Base-by-base conservation (phyloP, 2,329 filamentous ascomycete species). In the Macrophomina phaseolina region DNA sequence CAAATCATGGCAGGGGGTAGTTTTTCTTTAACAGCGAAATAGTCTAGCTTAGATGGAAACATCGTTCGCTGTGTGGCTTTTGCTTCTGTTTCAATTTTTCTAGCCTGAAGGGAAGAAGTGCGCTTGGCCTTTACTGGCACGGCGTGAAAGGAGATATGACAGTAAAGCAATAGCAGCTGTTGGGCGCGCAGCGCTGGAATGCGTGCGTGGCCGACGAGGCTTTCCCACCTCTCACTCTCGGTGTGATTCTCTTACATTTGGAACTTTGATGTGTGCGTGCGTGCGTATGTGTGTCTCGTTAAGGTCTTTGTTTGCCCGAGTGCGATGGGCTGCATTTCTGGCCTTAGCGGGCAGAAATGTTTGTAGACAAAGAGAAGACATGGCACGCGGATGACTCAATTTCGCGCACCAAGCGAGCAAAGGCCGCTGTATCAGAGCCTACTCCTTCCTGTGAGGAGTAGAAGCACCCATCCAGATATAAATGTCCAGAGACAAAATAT, bases 41-140 rank as follows among this genome's bases (percentile, higher is more conserved):
- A 60, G 56, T 48, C 34, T 62, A 62, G 45, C 58, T 62, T 49
- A 49, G 45, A 38, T 62, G 58, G 58, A 28, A 38, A 62, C 58
- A 62, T 62, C 45, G 45, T 34, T 62, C 58, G 58, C 58, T 49
- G 45, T 32, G 53, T n/a, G 16, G 23, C 23, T 23, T 23, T 23
- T 23, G 23, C 23, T 23, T 23, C 36, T 42, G 9, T 38, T 18
- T 40, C 18, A 38, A 8, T 28, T 42, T 28, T 30, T 18, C 23
- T 23, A 42, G 23, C 23, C 3, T 18, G 36, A 23, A 42, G 6
- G 36, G 36, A 38, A 38, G 36, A 38, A 8, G 7, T 12, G 4
- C 38, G n/a, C 53, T 28, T 45, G 53, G 53, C 53, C 53, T 58
- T 42, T 11, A 9, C 23, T 58, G 52, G 52, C 36, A 40, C 30